Conservation (phyloP, 1,139 yeast genomes). For the Scheffersomyces segobiensis region DNA sequence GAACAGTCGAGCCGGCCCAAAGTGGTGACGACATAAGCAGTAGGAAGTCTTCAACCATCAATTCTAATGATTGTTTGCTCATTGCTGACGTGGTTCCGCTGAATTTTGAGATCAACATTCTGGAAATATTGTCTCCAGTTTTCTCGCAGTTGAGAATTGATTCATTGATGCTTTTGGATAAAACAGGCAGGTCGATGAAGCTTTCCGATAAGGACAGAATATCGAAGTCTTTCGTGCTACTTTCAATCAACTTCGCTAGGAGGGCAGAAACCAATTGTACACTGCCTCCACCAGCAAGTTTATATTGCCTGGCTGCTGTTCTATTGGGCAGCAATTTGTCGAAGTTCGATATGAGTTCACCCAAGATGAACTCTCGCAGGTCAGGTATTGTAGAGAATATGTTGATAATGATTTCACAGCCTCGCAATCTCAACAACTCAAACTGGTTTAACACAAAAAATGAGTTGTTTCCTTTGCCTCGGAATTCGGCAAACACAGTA, state of each 20-base stretch:
- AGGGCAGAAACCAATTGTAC: conserved; percentile 52
- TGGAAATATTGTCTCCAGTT: conserved; percentile 35
- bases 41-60: conserved; percentile 57
- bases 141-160: conserved; percentile 1
- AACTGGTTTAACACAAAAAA: conserved; percentile 13
- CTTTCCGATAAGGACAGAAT: not conserved
- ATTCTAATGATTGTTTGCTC: conserved; percentile 46
- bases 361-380: conserved; percentile 60
- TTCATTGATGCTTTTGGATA: not conserved
- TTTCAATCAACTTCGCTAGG: conserved; percentile 47
- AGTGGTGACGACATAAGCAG: conserved; percentile 52
- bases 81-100: conserved; percentile 35
- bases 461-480: conserved; percentile 19
- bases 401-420: conserved; percentile 39
- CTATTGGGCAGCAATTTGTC: conserved; percentile 49
- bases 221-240: conserved; percentile 11
- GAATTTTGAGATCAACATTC: conserved; percentile 39
- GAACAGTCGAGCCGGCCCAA: conserved; percentile 58
- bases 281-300: conserved; percentile 42
- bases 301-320: conserved; percentile 41
- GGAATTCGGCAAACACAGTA: conserved; percentile 33
- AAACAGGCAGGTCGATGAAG: not conserved
- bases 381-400: conserved; percentile 47
- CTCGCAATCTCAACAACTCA: conserved; percentile 32
- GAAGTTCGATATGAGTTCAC: conserved; percentile 57